Conservation (phyloP, 345 rosid genomes). For the Euphorbia pulcherrima region DNA sequence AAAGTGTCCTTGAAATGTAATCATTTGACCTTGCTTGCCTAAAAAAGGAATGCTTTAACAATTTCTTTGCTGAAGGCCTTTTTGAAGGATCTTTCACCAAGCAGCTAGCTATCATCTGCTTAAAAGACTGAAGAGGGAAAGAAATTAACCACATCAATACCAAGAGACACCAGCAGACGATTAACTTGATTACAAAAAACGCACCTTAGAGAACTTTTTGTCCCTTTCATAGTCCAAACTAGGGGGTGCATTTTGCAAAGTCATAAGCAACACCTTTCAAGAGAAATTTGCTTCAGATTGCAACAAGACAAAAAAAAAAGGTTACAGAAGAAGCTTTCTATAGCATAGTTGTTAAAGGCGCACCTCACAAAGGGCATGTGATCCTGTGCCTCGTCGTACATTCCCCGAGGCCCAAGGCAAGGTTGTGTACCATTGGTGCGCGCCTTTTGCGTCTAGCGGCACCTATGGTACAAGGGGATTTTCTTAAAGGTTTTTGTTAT, state of each 20-base stretch:
- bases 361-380: too few species aligned
- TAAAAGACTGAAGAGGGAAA: conserved; percentile 67
- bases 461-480: too few species aligned
- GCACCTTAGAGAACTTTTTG: conserved; percentile 86
- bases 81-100: conserved; percentile 95
- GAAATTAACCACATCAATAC: conserved; percentile 2
- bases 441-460: too few species aligned
- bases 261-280: conserved; percentile 91
- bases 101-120: conserved; percentile 99
- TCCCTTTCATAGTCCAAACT: conserved; percentile 96
- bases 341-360: too few species aligned
- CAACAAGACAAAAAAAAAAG: background rate
- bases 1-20: conserved; percentile 62
- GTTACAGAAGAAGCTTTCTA: conserved; percentile 9
- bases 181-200: conserved; percentile 15
- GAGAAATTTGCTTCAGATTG: conserved; percentile 26
- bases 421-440: too few species aligned
- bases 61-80: conserved; percentile 82
- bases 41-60: conserved; percentile 89
- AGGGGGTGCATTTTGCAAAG: conserved; percentile 99
- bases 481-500: too few species aligned
- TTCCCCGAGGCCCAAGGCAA: too few species aligned
- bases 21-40: conserved; percentile 94
- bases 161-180: conserved; percentile 4
- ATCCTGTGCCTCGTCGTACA: too few species aligned